These are phyloP conservation scores for Rhexocercosporidium sp. DNA, from an alignment of 2,329 filamentous ascomycete genomes.

Conservation along the genomic window DNA sequence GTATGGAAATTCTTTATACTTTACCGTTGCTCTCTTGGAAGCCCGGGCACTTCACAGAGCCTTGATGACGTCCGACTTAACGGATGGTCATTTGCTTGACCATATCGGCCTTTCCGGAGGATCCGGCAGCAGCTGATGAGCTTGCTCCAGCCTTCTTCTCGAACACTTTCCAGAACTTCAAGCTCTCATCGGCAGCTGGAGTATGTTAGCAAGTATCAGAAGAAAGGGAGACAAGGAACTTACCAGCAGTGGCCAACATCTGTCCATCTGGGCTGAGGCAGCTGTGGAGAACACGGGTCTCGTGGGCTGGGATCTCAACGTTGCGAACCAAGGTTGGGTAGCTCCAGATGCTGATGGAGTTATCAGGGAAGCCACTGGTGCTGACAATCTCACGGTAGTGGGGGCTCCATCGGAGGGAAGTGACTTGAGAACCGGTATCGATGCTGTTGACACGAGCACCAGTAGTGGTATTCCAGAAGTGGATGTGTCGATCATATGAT, in stretches of 20 bases:
- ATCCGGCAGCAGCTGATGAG: slow-evolving; percentile 67
- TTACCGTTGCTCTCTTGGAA: slow-evolving; percentile 38
- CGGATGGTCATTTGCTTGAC: slow-evolving; percentile 96
- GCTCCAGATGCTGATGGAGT: slow-evolving; percentile 98
- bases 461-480: slow-evolving; percentile 99
- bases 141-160: slow-evolving; percentile 91
- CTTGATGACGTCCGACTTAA: slow-evolving; percentile 51
- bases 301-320: slow-evolving; percentile 96
- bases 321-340: slow-evolving; percentile 97
- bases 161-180: slow-evolving; percentile 99
- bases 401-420: slow-evolving; percentile 93
- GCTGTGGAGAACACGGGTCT: slow-evolving; percentile 95
- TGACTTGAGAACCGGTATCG: slow-evolving; percentile 97
- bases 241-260: slow-evolving; percentile 92
- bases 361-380: slow-evolving; percentile 98
- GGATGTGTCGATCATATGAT: slow-evolving; percentile 96
- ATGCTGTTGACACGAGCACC: slow-evolving; percentile 99
- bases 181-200: slow-evolving; percentile 86
- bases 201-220: slow-evolving; percentile 39
- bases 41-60: slow-evolving; percentile 35
- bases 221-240: slow-evolving; percentile 41
- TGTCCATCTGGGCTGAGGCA: slow-evolving; percentile 96
- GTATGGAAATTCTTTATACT: slow-evolving; percentile 43
- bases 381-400: slow-evolving; percentile 98
- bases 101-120: slow-evolving; percentile 81